Percentiles rank a stretch among this genome's conserved stretches.
Conservation (phyloP, 495 filamentous ascomycete genomes). For the Aspergillus affinis region DNA sequence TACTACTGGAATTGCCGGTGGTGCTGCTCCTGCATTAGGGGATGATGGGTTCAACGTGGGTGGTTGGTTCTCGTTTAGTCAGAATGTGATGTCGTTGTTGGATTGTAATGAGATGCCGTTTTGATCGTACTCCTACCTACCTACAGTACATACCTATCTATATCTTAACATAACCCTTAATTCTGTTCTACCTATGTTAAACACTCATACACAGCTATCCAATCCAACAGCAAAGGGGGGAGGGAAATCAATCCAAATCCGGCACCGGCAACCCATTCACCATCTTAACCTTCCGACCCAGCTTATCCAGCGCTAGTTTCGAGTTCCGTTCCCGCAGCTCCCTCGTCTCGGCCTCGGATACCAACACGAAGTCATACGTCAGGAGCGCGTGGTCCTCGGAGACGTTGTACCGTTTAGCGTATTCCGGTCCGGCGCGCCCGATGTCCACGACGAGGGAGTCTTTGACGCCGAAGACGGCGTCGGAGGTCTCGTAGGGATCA, state of each 20-base stretch:
- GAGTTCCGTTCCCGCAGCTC: constrained; percentile 70
- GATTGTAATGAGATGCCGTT: too few species aligned
- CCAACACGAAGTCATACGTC: constrained; percentile 73
- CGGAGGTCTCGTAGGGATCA: constrained; percentile 86
- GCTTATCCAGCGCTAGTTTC: constrained; percentile 63
- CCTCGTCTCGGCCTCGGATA: constrained; percentile 67
- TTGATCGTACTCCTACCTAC: too few species aligned
- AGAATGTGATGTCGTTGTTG: too few species aligned
- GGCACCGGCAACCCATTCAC: constrained; percentile 82
- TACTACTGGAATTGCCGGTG: too few species aligned
- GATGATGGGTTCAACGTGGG: too few species aligned
- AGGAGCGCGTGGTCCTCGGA: constrained; percentile 54
- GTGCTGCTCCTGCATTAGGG: too few species aligned
- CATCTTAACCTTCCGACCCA: constrained; percentile 75
- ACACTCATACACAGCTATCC: too few species aligned
- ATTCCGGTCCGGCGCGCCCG: constrained; percentile 58
- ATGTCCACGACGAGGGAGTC: constrained; percentile 76
- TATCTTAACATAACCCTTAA: too few species aligned
- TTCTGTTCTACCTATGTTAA: too few species aligned
- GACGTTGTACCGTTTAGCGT: constrained; percentile 58
- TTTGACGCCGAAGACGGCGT: constrained; percentile 94
- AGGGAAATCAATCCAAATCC: constrained; percentile 56
- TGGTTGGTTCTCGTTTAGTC: too few species aligned
- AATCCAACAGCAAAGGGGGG: too few species aligned
- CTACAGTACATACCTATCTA: too few species aligned